A percentile compares a stretch with the other conserved stretches of the same genome.
Evolutionary conservation across 2,329 filamentous ascomycete genomes (phyloP).

Genomic region (Ophiocordyceps camponoti-saundersi): DNA sequence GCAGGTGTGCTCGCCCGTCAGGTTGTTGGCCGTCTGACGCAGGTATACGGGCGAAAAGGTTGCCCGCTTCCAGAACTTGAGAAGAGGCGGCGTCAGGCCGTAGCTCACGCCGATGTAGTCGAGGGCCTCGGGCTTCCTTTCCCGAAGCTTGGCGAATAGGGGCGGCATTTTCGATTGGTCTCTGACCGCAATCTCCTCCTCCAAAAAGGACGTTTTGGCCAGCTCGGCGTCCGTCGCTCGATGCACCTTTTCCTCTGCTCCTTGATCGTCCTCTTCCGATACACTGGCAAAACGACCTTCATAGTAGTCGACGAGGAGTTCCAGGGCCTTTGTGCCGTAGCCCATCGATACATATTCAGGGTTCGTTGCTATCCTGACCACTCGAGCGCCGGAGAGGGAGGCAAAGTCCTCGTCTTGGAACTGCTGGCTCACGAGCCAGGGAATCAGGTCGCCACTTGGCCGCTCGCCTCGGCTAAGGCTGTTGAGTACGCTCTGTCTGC

Average conservation of each 20-base stretch:
- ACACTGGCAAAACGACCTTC: slow-evolving; percentile 81
- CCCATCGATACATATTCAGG: slow-evolving; percentile 88
- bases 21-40: slow-evolving; percentile 84
- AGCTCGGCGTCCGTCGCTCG: slow-evolving; percentile 73
- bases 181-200: slow-evolving; percentile 77
- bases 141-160: slow-evolving; percentile 73
- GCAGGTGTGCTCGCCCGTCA: slow-evolving; percentile 94
- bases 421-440: slow-evolving; percentile 94
- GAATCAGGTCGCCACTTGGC: slow-evolving; percentile 83
- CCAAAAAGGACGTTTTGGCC: slow-evolving; percentile 55
- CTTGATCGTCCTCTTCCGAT: slow-evolving; percentile 47
- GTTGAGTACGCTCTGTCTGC: slow-evolving; percentile 78
- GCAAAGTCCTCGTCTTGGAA: slow-evolving; percentile 98
- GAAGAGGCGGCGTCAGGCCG: slow-evolving; percentile 69
- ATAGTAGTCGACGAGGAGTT: slow-evolving; percentile 82
- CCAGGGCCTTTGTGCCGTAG: slow-evolving; percentile 76
- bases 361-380: slow-evolving; percentile 92
- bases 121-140: slow-evolving; percentile 61
- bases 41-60: slow-evolving; percentile 82
- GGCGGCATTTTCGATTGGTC: slow-evolving; percentile 88
- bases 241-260: slow-evolving; percentile 46
- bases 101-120: slow-evolving; percentile 96
- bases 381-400: slow-evolving; percentile 72
- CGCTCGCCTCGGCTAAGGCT: slow-evolving; percentile 77
- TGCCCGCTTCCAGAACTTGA: slow-evolving; percentile 93